These are phyloP conservation scores for Zizania latifolia DNA, from an alignment of 176 grass and related monocot genomes.

Conservation along the genomic window DNA sequence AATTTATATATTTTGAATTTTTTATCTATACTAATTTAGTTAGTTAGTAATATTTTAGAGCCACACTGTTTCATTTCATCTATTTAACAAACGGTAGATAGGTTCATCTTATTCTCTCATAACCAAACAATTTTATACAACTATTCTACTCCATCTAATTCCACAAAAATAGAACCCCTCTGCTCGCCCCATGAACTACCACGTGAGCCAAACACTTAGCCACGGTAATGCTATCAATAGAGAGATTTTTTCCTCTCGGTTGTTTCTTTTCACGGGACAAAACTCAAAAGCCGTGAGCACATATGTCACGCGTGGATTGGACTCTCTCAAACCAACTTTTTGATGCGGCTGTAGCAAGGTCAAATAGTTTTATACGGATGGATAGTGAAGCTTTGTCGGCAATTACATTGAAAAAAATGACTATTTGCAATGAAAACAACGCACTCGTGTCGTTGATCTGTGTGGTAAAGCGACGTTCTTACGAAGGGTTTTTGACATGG, in stretches of 20 bases:
- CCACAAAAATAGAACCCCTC: too few relatives aligned
- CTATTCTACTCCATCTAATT: too few relatives aligned
- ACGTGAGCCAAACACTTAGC: too few relatives aligned
- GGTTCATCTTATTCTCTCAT: too few relatives aligned
- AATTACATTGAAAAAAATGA: not conserved
- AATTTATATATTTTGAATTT: too few relatives aligned
- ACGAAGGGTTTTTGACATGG: not conserved
- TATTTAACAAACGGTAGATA: too few relatives aligned
- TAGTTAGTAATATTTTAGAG: too few relatives aligned
- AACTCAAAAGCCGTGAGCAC: constrained; percentile 8
- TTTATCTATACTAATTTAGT: too few relatives aligned
- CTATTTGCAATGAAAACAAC: not conserved
- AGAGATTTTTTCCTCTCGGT: not conserved
- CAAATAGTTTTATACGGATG: constrained; percentile 26
- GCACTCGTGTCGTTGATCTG: not conserved
- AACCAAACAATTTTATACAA: too few relatives aligned
- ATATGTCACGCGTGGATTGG: constrained; percentile 11
- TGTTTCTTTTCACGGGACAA: constrained; percentile 12
- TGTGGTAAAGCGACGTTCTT: not conserved
- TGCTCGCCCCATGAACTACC: too few relatives aligned
- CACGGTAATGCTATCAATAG: not conserved
- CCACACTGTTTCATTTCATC: too few relatives aligned
- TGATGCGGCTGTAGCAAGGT: not conserved
- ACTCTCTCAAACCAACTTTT: not conserved
- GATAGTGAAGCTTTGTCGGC: not conserved